Evolutionary conservation across 345 rosid genomes (phyloP).

Genomic region (Populus deltoides): DNA sequence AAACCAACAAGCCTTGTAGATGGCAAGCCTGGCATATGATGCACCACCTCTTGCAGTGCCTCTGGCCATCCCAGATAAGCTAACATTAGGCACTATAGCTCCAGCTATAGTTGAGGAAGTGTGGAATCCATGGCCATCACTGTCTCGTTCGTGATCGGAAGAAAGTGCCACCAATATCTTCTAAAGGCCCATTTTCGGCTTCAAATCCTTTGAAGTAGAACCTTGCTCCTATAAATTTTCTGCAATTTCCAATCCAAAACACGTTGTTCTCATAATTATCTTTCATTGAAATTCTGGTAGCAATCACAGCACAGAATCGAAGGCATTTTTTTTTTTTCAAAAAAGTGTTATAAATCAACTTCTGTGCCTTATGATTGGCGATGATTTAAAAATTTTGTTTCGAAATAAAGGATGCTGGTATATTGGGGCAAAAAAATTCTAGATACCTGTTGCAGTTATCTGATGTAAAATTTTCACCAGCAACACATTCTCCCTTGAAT

Average conservation of each 20-base stretch:
- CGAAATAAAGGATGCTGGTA: background rate
- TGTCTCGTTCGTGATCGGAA: slow-evolving; percentile 44
- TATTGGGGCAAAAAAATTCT: background rate
- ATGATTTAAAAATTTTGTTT: too few species aligned
- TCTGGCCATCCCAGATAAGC: slow-evolving; percentile 43
- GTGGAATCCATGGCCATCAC: slow-evolving; percentile 48
- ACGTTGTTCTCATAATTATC: background rate
- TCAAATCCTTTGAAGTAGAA: slow-evolving; percentile 42
- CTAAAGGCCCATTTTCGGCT: slow-evolving; percentile 40
- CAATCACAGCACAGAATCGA: too few species aligned
- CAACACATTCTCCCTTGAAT: slow-evolving; percentile 46
- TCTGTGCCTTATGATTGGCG: too few species aligned
- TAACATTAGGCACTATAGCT: slow-evolving; percentile 29
- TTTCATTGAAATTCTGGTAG: too few species aligned
- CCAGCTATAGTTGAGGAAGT: slow-evolving; percentile 45
- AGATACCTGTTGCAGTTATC: slow-evolving; percentile 40
- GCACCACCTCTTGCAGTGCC: slow-evolving; percentile 53
- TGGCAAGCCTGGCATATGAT: slow-evolving; percentile 46
- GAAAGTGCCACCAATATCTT: slow-evolving; percentile 23
- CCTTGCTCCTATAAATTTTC: slow-evolving; percentile 51
- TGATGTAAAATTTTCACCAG: slow-evolving; percentile 40
- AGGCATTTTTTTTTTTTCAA: too few species aligned
- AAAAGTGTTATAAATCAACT: too few species aligned
- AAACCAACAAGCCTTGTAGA: slow-evolving; percentile 53
- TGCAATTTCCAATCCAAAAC: slow-evolving; percentile 17